These are phyloP conservation scores for Nigrospora sphaerica DNA, from an alignment of 2,329 filamentous ascomycete genomes.

Conservation along the genomic window DNA sequence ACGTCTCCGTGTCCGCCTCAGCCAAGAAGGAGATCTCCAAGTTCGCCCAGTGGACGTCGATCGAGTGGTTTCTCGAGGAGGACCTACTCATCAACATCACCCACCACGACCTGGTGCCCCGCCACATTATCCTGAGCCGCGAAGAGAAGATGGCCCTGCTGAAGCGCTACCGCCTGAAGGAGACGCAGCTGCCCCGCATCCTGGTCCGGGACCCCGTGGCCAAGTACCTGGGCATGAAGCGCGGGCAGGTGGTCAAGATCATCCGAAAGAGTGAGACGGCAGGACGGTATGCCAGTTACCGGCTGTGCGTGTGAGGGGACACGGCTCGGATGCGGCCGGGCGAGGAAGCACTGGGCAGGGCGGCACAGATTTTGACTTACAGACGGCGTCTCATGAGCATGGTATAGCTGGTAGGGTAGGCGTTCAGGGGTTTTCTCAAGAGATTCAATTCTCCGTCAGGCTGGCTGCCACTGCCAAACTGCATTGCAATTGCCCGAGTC, in stretches of 20 bases:
- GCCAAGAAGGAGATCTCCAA: conserved; percentile 81
- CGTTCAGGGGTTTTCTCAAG: conserved; percentile 1
- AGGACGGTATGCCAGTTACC: conserved; percentile 92
- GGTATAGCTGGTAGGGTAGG: conserved; percentile 2
- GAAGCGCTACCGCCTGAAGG: conserved; percentile 88
- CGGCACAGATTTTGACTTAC: conserved; percentile 6
- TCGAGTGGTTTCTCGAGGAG: conserved; percentile 94
- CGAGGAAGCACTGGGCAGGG: conserved; percentile 1
- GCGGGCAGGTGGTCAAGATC: conserved; percentile 96
- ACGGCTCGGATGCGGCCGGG: not conserved
- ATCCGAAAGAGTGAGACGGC: conserved; percentile 94
- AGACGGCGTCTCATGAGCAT: conserved; percentile 10
- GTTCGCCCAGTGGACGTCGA: conserved; percentile 67
- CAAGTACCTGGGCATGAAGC: conserved; percentile 80
- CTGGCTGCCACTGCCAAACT: too few species aligned
- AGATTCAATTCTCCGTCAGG: not conserved
- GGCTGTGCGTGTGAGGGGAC: conserved; percentile 52
- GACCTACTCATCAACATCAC: conserved; percentile 98
- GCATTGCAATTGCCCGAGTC: too few species aligned
- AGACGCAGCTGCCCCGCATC: conserved; percentile 92
- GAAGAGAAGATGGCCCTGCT: conserved; percentile 85
- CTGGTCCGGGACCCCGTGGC: conserved; percentile 88
- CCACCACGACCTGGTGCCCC: conserved; percentile 91
- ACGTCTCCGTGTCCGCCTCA: conserved; percentile 73
- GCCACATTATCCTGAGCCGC: conserved; percentile 80